Base-by-base conservation (phyloP, 2,329 filamentous ascomycete genomes). In the Sporothrix pseudoabietina region DNA sequence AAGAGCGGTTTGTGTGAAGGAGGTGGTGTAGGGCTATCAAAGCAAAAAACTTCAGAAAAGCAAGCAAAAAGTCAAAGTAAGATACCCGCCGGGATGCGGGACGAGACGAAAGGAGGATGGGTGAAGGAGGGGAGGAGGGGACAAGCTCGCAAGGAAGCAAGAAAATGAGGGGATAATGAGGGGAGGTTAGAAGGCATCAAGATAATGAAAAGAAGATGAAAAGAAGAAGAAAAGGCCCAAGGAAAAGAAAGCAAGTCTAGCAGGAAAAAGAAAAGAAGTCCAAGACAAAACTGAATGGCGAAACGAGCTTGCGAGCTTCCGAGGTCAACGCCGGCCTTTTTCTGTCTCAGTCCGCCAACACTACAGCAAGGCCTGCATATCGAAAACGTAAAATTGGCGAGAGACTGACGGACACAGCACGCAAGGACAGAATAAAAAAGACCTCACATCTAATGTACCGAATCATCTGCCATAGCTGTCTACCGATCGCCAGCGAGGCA, bases 1-100 rank as follows among this genome's bases (percentile, higher is more conserved):
- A 55, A 55, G 52, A 22, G 8, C 16, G 5, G 26, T 26, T 55
- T 6, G 22, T 6, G 52, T 55, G 26, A 49, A 35, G 26, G 44
- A 22, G 65, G 22, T 47, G 63, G 63, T n/a, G 65, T 68, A 52
- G 2, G 65, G 44, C 41, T 52, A 52, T 68, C 26, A 68, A 66
- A 35, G 41, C 30, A 22, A 8, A 30, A 22, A 68, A 49, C 3
- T 55, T 2, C 52, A 55, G 22, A n/a, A 22, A 55, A 26, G 52
- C 4, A 30, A 26, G 26, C 9, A 12, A 55, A 30, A 55, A 55
- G 22, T 30, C 30, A 22, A 52, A 68, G 41, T 26, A 68, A 68
- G 65, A 68, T 68, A 52, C 44, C 65, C 44, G 65, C 35, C 26
- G 52, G 65, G 65, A 52, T 68, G 65, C 65, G 65, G 65, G 65